Base-by-base conservation (phyloP, 2,329 filamentous ascomycete genomes). In the Fusarium nematophilum region DNA sequence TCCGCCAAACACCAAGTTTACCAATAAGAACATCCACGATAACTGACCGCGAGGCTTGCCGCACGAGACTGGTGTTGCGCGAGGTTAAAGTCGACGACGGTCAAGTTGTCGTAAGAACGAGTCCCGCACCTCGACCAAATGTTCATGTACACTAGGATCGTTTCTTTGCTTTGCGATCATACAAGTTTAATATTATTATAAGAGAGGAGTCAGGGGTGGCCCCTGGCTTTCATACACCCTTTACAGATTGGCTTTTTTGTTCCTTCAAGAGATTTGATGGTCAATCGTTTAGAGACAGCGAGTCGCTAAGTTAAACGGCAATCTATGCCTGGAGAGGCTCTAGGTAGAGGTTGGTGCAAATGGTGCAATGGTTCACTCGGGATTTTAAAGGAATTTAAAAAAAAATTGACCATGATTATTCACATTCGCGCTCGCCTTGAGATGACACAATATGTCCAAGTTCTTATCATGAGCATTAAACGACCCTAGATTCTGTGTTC, bases 1-100 rank as follows among this genome's bases (percentile, higher is more conserved):
- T 69, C 84, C 85, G 0, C 84, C 85, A 1, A 79, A 78, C 14
- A 87, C 84, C 5, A 83, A 79, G 62, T 81, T 80, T 64, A 79
- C 71, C 58, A 77, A 76, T 51, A 49, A 58, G 14, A 66, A 71
- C 38, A 75, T 76, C 26, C 57, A 70, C 14, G 63, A 72, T 11
- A 77, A 76, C 54, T 74, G 68, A 42, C 7, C n/a, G 10, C 21
- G 21, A 21, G 30, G 36, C 17, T 18, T 40, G 15, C 36, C 33
- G 9, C 29, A 6, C 11, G n/a, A n/a, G 6, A 15, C 29, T 36
- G 21, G 25, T 34, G 40, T 36, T 29, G 42, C 17, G 25, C 21
- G 21, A 18, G 36, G n/a, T 15, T 21, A 13, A 38, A 37, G 26
- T 14, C 21, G 40, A 42, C 26, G n/a, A 18, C 40, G 21, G 27